phyloP scores from a whole-genome alignment of 768 basidiomycete species.

The Russula griseocarnosa region DNA sequence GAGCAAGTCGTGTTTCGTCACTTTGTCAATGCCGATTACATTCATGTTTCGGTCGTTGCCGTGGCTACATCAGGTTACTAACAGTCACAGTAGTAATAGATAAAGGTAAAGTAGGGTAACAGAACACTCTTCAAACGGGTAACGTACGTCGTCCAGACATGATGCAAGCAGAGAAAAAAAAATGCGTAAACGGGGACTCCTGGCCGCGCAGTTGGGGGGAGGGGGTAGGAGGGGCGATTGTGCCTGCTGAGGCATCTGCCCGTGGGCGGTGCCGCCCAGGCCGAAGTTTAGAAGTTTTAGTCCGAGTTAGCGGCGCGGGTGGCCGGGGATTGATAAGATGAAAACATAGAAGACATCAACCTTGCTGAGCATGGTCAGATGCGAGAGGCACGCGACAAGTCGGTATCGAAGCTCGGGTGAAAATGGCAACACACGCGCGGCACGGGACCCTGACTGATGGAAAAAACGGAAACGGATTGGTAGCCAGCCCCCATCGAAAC shows the following conservation, averaged over 20 bases:
- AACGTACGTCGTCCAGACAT: constrained; percentile 18
- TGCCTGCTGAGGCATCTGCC: constrained; percentile 9
- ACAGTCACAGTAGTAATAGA: constrained; percentile 7
- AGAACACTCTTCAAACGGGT: neutral
- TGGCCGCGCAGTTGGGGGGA: neutral
- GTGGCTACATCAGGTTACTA: constrained; percentile 20
- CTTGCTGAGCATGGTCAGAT: constrained; percentile 15
- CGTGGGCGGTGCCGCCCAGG: constrained; percentile 22
- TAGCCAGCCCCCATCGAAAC: neutral
- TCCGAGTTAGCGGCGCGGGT: constrained; percentile 15
- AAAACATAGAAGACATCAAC: constrained; percentile 12
- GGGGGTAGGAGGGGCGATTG: neutral
- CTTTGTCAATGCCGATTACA: constrained; percentile 12
- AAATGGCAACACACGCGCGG: constrained; percentile 14
- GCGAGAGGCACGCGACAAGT: constrained; percentile 17
- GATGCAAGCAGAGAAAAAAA: neutral
- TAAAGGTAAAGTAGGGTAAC: constrained; percentile 25
- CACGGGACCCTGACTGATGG: constrained; percentile 15
- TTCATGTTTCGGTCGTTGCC: constrained; percentile 20
- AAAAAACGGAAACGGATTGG: constrained; percentile 8
- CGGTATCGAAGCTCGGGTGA: constrained; percentile 18
- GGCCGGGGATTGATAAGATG: constrained; percentile 13
- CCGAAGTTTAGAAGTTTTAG: constrained; percentile 4
- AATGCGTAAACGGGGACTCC: neutral
- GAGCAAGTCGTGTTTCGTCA: constrained; percentile 14